phyloP scores from a whole-genome alignment of 306 rosid genomes.

The Alnus glutinosa region DNA sequence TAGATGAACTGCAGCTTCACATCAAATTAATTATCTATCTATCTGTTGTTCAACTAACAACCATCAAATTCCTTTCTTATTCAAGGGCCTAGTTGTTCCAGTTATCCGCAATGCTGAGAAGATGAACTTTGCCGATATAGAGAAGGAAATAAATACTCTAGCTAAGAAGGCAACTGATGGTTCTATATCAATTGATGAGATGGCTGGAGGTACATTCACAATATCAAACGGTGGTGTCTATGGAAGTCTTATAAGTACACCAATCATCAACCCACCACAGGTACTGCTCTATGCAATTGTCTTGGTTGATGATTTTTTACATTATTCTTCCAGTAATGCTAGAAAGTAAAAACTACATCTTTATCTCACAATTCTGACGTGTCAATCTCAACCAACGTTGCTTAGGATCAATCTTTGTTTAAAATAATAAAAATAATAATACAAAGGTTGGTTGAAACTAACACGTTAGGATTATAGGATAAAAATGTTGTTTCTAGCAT shows the following conservation, averaged over 20 bases:
- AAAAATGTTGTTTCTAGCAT: too few species aligned
- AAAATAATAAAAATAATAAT: too few species aligned
- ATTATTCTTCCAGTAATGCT: background rate
- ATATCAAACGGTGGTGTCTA: conserved; percentile 54
- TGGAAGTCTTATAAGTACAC: conserved; percentile 54
- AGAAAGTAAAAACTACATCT: too few species aligned
- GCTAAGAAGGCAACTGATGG: conserved; percentile 57
- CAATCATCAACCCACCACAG: conserved; percentile 55
- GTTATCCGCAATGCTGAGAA: conserved; percentile 43
- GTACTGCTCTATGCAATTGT: conserved; percentile 13
- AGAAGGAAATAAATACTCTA: conserved; percentile 50
- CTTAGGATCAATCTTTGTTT: too few species aligned
- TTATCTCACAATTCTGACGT: too few species aligned
- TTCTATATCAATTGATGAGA: conserved; percentile 52
- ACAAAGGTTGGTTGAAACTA: too few species aligned
- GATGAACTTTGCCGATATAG: conserved; percentile 50
- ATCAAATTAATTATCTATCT: background rate
- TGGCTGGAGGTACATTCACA: conserved; percentile 60
- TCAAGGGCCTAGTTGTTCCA: conserved; percentile 52
- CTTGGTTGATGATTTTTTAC: background rate
- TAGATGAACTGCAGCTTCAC: background rate
- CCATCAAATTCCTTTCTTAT: background rate
- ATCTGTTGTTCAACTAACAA: conserved; percentile 7
- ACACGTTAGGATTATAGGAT: too few species aligned
- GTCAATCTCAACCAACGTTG: too few species aligned